phyloP scores from a whole-genome alignment of 805 yeast genomes.

The Clavispora fructus region DNA sequence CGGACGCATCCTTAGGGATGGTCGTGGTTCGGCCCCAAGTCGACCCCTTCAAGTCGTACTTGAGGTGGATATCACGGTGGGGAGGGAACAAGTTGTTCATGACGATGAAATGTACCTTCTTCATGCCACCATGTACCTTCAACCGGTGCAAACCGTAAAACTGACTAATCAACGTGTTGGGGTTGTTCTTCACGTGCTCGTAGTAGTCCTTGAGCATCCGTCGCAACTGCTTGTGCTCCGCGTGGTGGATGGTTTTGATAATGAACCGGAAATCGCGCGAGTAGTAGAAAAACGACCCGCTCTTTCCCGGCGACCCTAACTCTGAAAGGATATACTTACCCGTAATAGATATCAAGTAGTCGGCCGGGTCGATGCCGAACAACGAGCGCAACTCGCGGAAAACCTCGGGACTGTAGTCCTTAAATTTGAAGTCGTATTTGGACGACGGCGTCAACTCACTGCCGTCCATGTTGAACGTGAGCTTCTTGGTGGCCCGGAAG shows the following conservation, averaged over 20 bases:
- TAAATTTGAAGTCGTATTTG: constrained; percentile 91
- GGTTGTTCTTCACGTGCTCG: constrained; percentile 73
- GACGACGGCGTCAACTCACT: constrained; percentile 89
- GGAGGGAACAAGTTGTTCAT: constrained; percentile 98
- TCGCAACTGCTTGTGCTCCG: constrained; percentile 84
- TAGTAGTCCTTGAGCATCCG: constrained; percentile 71
- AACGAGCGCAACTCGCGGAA: constrained; percentile 75
- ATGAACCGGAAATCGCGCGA: constrained; percentile 91
- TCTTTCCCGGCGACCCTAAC: constrained; percentile 92
- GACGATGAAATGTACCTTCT: constrained; percentile 87
- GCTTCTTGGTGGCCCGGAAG: constrained; percentile 66
- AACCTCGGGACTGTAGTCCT: constrained; percentile 93
- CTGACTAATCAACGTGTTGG: constrained; percentile 88
- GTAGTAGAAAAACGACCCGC: constrained; percentile 94
- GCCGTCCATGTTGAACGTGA: constrained; percentile 83
- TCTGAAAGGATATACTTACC: constrained; percentile 90
- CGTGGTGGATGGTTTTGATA: constrained; percentile 90
- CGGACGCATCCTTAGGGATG: constrained; percentile 15
- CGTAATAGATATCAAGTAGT: constrained; percentile 85
- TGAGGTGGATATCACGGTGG: constrained; percentile 74
- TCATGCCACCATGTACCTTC: constrained; percentile 67
- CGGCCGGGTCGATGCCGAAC: constrained; percentile 93
- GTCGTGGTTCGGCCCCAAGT: constrained; percentile 70
- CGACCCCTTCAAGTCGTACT: constrained; percentile 92
- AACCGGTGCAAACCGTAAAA: constrained; percentile 93